Evolutionary conservation across 2,329 filamentous ascomycete species (phyloP).

Genomic region (Ophiostoma piceae): DNA sequence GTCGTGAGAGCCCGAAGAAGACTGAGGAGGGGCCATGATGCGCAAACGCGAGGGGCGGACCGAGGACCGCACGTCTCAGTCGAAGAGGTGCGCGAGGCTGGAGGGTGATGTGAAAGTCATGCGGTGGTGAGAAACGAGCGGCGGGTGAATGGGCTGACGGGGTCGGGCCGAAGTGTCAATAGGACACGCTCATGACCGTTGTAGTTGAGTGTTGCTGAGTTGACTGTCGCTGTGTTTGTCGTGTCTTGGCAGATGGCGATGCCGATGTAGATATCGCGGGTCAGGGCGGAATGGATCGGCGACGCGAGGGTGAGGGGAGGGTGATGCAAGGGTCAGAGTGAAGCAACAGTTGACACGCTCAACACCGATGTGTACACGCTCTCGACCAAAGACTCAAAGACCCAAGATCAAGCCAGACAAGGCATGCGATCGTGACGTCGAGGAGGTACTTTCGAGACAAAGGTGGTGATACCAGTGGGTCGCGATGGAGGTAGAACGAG

Average conservation of each 20-base stretch:
- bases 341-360: not conserved
- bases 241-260: not conserved
- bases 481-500: conserved; percentile 14
- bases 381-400: not conserved
- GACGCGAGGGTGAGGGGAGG: not conserved
- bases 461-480: conserved; percentile 8
- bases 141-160: not conserved
- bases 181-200: not conserved
- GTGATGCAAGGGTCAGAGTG: not conserved
- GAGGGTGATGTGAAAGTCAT: not conserved
- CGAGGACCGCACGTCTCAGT: conserved; percentile 5
- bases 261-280: not conserved
- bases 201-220: not conserved
- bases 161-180: not conserved
- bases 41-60: not conserved
- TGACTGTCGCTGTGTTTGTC: not conserved
- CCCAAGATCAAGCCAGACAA: not conserved
- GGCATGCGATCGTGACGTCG: conserved; percentile 23
- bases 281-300: not conserved
- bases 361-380: not conserved
- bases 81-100: not conserved
- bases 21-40: conserved; percentile 4
- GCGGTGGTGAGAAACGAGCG: not conserved
- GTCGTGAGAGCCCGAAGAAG: not conserved
- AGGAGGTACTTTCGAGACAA: conserved; percentile 29